phyloP scores from a whole-genome alignment of 2,329 filamentous ascomycete species.

The Hymenoscyphus infarciens region DNA sequence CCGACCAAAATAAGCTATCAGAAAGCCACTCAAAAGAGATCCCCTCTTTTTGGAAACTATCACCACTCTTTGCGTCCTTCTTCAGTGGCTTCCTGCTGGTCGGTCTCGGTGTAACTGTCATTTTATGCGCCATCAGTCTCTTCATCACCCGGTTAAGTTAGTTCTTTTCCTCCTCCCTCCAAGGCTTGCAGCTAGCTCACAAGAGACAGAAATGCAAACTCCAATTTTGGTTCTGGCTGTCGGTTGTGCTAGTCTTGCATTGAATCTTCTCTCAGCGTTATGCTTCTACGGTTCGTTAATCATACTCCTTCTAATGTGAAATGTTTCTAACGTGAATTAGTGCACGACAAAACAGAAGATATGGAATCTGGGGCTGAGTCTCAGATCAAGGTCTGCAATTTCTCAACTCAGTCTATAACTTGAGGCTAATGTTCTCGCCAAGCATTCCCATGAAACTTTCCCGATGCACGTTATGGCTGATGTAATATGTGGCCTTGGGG shows the following conservation, averaged over 20 bases:
- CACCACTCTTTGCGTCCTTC: slow-evolving; percentile 70
- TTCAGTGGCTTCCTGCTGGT: slow-evolving; percentile 77
- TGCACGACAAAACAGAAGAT: neutral
- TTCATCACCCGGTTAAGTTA: slow-evolving; percentile 56
- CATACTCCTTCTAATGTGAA: too few relatives aligned
- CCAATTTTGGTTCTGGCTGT: slow-evolving; percentile 66
- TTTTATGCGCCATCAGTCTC: slow-evolving; percentile 69
- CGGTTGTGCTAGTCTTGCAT: slow-evolving; percentile 60
- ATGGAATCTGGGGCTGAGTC: neutral
- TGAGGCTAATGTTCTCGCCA: slow-evolving; percentile 37
- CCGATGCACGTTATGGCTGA: slow-evolving; percentile 69
- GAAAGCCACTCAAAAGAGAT: slow-evolving; percentile 52
- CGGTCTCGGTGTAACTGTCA: slow-evolving; percentile 68
- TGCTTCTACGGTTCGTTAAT: slow-evolving; percentile 58
- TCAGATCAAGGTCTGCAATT: slow-evolving; percentile 38
- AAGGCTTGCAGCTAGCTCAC: neutral
- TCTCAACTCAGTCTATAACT: slow-evolving; percentile 47
- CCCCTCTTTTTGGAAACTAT: slow-evolving; percentile 74
- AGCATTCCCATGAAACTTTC: slow-evolving; percentile 72
- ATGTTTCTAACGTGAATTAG: neutral
- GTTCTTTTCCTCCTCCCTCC: slow-evolving; percentile 19
- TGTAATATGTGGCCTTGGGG: slow-evolving; percentile 71
- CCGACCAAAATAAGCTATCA: slow-evolving; percentile 45
- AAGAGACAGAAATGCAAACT: slow-evolving; percentile 53
- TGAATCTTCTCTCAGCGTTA: slow-evolving; percentile 64